Percentiles rank a stretch among this genome's conserved stretches.
Evolutionary conservation across 73 alveolate species (phyloP).

Genomic region (Paramecium pentaurelia): DNA sequence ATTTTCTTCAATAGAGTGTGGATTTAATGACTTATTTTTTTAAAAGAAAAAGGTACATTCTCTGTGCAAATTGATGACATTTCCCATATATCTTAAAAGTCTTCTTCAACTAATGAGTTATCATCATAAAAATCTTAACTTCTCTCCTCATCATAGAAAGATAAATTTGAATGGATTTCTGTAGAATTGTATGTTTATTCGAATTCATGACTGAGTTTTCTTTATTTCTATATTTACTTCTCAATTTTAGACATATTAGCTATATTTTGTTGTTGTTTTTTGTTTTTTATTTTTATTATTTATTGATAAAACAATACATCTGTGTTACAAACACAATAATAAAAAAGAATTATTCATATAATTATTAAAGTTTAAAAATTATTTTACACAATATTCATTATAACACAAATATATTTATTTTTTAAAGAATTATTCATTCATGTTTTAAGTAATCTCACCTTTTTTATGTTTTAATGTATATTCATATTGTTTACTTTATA

Average conservation of each 20-base stretch:
- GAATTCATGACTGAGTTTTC: not conserved
- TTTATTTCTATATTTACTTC: not conserved
- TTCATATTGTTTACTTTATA: no score
- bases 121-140: not conserved
- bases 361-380: not conserved
- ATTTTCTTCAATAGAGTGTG: not conserved
- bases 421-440: not conserved
- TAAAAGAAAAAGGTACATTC: not conserved
- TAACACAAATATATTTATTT: no score
- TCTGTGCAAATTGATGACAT: slow-evolving; percentile 31
- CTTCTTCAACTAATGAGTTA: not conserved
- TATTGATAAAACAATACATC: not conserved
- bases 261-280: not conserved
- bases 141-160: not conserved
- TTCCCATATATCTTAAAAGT: not conserved
- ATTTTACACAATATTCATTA: not conserved
- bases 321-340: not conserved
- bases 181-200: not conserved
- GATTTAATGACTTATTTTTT: not conserved
- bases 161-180: not conserved
- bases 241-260: not conserved
- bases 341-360: not conserved
- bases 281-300: not conserved
- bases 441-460: no score
- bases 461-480: no score